Evolutionary conservation across 768 basidiomycete genomes (phyloP), one percentile per base, ranked within the genome.

Genomic region (Inosperma sp.): DNA sequence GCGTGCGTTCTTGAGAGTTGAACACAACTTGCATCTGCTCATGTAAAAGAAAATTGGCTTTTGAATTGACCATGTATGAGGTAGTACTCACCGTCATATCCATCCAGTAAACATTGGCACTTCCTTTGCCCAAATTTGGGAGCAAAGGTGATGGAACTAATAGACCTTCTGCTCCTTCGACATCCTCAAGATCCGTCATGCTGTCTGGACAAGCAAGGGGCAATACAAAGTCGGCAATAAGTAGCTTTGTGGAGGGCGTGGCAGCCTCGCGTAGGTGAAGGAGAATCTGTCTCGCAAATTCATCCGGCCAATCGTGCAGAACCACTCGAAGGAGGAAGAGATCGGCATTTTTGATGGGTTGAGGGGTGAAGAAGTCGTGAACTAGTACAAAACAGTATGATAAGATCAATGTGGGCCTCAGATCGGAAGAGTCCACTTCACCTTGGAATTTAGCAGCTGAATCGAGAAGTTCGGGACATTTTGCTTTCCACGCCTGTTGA

Each of bases 251-350:
- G 3, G 71, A 65, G 0, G 75, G 74, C 4, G 69, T 65, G 3
- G 78, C 75, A 7, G 77, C 76, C 46, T 74, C 71, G 21, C 77
- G 67, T 27, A 78, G 64, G 1, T 67, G 65, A 14, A 75, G 58
- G 5, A 79, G 68, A 34, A 80, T 77, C 43, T 63, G 61, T 26
- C 72, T 69, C 17, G 79, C 80, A 55, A 69, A 75, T 1, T 68
- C 69, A 55, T 89, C 83, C 1, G 86, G 82, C 87, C 88, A 89
- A 59, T 91, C 88, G 57, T 91, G 88, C 27, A 86, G 70, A 31
- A 88, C 77, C 16, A 83, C 81, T 19, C 87, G 79, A 25, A 88
- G 69, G 27, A 89, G 70, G 61, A 83, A 91, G 5, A 88, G 80
- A 0, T 84, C 77, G 52, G 84, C 72, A 46, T 77, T 57, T 49